Percentiles rank a stretch among this genome's conserved stretches.
Evolutionary conservation across 768 basidiomycete species (phyloP).

Genomic region (Leccinum disarticulatum): DNA sequence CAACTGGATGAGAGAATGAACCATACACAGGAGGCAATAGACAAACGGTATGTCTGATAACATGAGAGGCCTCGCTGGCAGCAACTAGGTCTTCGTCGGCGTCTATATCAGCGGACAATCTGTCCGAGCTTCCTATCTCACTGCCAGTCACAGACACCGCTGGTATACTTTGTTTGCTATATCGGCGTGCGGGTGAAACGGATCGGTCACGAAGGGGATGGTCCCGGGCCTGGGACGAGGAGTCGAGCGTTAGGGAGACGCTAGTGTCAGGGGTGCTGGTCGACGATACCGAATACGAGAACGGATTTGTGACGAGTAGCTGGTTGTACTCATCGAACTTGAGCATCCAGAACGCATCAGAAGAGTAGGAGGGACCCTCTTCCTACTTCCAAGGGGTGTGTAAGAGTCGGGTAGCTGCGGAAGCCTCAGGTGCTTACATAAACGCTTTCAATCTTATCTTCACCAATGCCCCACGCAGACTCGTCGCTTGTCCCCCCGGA

Average conservation of each 20-base stretch:
- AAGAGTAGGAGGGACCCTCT: constrained; percentile 7
- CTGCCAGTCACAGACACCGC: not conserved
- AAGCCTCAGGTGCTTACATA: constrained; percentile 10
- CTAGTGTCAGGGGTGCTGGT: not conserved
- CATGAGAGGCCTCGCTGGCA: not conserved
- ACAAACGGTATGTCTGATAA: constrained; percentile 22
- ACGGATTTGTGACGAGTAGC: constrained; percentile 21
- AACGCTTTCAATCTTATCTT: not conserved
- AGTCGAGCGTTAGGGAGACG: not conserved
- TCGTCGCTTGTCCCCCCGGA: constrained; percentile 65
- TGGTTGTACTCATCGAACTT: constrained; percentile 24
- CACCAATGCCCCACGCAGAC: constrained; percentile 80
- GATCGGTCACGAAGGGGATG: constrained; percentile 23
- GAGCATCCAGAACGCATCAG: constrained; percentile 30
- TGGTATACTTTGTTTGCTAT: not conserved
- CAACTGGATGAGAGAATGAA: constrained; percentile 1
- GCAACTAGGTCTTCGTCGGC: not conserved
- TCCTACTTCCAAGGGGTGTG: not conserved
- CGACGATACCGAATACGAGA: constrained; percentile 7
- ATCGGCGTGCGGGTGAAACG: constrained; percentile 1
- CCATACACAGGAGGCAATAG: not conserved
- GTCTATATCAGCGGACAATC: not conserved
- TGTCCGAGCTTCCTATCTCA: constrained; percentile 2
- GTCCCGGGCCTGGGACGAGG: constrained; percentile 2
- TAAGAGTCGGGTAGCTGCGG: not conserved